These are phyloP conservation scores for Austropuccinia psidii DNA, from an alignment of 1,284 basidiomycete genomes.

Conservation along the genomic window DNA sequence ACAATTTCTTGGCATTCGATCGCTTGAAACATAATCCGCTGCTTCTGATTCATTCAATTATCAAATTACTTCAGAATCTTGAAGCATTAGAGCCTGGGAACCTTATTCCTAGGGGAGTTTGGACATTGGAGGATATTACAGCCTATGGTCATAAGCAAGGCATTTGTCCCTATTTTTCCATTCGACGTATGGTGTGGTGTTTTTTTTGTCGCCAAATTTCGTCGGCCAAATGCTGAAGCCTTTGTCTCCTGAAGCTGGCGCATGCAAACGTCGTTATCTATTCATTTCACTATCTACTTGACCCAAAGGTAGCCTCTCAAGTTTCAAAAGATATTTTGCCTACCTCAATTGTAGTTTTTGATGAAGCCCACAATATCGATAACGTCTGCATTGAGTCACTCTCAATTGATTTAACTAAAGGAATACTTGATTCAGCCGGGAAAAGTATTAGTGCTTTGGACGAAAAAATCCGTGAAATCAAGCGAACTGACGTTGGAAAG, in stretches of 20 bases:
- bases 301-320: slow-evolving; percentile 98
- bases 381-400: slow-evolving; percentile 99
- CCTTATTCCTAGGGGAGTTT: slow-evolving; percentile 78
- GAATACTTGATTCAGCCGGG: slow-evolving; percentile 92
- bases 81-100: slow-evolving; percentile 73
- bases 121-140: slow-evolving; percentile 88
- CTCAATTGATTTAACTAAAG: slow-evolving; percentile 94
- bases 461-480: slow-evolving; percentile 93
- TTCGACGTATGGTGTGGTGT: slow-evolving; percentile 77
- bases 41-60: background rate
- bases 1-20: background rate
- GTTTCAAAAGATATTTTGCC: slow-evolving; percentile 97
- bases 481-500: slow-evolving; percentile 83
- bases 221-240: background rate
- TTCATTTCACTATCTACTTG: slow-evolving; percentile 96
- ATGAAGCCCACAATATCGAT: slow-evolving; percentile 99
- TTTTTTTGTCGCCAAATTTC: background rate
- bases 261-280: slow-evolving; percentile 96
- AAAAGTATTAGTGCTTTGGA: slow-evolving; percentile 78
- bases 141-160: slow-evolving; percentile 77
- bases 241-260: slow-evolving; percentile 64
- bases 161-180: slow-evolving; percentile 92
- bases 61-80: slow-evolving; percentile 54
- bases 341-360: slow-evolving; percentile 97
- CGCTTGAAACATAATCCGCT: background rate